Percentiles rank a stretch among this genome's conserved stretches.
phyloP scores from a whole-genome alignment of 2,329 filamentous ascomycete genomes.

The Endocalyx cinctus region DNA sequence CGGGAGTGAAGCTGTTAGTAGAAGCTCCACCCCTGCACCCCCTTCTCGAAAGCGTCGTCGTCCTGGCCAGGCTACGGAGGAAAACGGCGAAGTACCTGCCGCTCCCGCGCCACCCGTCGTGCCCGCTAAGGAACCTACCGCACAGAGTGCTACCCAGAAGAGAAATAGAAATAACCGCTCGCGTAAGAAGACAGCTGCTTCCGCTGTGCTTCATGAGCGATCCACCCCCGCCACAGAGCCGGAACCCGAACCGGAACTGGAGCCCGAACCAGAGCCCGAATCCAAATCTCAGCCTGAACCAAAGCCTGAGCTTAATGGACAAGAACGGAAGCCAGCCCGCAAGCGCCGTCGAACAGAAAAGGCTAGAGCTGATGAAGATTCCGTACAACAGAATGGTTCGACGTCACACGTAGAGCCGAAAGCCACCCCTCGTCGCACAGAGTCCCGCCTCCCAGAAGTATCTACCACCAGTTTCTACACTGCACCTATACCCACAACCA shows the following conservation, averaged over 20 bases:
- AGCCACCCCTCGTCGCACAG: constrained; percentile 10
- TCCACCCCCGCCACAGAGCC: constrained; percentile 9
- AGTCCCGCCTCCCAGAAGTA: constrained; percentile 29
- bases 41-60: constrained; percentile 23
- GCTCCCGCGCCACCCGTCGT: constrained; percentile 6
- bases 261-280: constrained; percentile 6
- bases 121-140: constrained; percentile 10
- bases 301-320: no score
- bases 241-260: constrained; percentile 8
- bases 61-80: constrained; percentile 14
- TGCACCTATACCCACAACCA: constrained; percentile 30
- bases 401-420: constrained; percentile 9
- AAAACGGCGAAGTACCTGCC: constrained; percentile 14
- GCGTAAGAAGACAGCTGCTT: constrained; percentile 22
- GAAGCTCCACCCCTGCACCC: constrained; percentile 45
- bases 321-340: constrained; percentile 16
- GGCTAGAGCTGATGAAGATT: constrained; percentile 14
- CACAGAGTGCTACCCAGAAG: constrained; percentile 23
- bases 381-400: constrained; percentile 10
- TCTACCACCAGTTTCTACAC: constrained; percentile 36
- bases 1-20: constrained; percentile 45
- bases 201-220: constrained; percentile 14
- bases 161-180: constrained; percentile 26
- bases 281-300: constrained; percentile 1
- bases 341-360: constrained; percentile 22